Percentiles rank a stretch among this genome's conserved stretches.
phyloP scores from a whole-genome alignment of 164 flowering plant genomes.

The Euptelea pleiosperma region DNA sequence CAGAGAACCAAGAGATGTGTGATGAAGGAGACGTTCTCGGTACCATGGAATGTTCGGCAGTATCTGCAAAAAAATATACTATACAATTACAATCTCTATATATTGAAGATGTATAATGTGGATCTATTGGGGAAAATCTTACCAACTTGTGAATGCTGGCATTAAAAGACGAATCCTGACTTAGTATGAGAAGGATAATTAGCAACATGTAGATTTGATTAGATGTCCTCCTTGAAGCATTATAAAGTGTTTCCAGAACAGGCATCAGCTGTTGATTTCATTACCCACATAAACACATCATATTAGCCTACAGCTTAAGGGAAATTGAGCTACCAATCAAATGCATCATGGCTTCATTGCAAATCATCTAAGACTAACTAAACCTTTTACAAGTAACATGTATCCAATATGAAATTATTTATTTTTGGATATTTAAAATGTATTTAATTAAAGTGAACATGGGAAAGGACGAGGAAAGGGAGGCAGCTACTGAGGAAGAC shows the following conservation, averaged over 20 bases:
- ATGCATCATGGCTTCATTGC: background rate
- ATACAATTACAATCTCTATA: background rate
- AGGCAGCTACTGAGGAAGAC: too few relatives aligned
- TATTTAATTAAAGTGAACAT: too few relatives aligned
- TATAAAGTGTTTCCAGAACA: constrained; percentile 80
- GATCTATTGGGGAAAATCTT: constrained; percentile 13
- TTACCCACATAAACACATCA: constrained; percentile 7
- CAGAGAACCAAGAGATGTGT: constrained; percentile 92
- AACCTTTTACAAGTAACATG: too few relatives aligned
- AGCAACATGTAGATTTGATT: constrained; percentile 97
- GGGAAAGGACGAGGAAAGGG: too few relatives aligned
- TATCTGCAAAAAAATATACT: constrained; percentile 39
- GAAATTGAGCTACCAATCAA: too few relatives aligned
- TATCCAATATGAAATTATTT: too few relatives aligned
- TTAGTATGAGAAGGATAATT: constrained; percentile 92
- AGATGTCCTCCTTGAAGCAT: constrained; percentile 81
- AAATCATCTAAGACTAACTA: background rate
- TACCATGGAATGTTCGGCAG: constrained; percentile 93
- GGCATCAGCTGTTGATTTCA: constrained; percentile 76
- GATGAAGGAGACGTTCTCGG: constrained; percentile 84
- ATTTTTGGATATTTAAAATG: too few relatives aligned
- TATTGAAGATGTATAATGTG: background rate
- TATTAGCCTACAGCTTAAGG: constrained; percentile 15
- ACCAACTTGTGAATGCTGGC: constrained; percentile 95
- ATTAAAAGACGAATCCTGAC: constrained; percentile 97